Conservation (phyloP, 2,329 filamentous ascomycete species). For the Pseudogymnoascus sp. region DNA sequence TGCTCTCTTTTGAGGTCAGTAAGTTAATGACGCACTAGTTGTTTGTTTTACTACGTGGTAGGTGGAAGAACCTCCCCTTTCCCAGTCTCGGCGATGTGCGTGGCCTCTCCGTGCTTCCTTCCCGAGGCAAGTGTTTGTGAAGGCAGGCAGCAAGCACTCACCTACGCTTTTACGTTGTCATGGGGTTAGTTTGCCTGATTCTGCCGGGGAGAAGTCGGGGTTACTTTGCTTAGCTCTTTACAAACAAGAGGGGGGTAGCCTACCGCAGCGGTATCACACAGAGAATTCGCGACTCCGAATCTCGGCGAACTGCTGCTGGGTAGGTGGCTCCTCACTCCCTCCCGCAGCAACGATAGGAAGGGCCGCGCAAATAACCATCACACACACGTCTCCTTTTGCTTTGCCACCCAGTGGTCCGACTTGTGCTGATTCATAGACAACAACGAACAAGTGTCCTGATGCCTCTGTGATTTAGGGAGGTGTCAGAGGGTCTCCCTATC, state of each 20-base stretch:
- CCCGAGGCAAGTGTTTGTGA: background rate
- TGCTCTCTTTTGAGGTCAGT: background rate
- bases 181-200: background rate
- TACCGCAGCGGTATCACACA: background rate
- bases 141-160: background rate
- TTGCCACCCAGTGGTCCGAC: background rate
- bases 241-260: background rate
- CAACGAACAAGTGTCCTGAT: background rate
- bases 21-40: background rate
- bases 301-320: background rate
- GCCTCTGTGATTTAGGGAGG: background rate
- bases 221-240: background rate
- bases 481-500: background rate
- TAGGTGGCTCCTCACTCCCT: background rate
- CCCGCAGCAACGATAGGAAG: background rate
- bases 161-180: background rate
- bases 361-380: background rate
- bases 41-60: background rate
- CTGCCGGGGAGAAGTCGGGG: background rate
- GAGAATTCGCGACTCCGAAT: background rate
- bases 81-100: background rate
- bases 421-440: background rate
- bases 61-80: background rate
- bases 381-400: background rate
- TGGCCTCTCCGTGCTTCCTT: background rate